phyloP scores from a whole-genome alignment of 2,329 filamentous ascomycete species.

The Fusarium graminum region DNA sequence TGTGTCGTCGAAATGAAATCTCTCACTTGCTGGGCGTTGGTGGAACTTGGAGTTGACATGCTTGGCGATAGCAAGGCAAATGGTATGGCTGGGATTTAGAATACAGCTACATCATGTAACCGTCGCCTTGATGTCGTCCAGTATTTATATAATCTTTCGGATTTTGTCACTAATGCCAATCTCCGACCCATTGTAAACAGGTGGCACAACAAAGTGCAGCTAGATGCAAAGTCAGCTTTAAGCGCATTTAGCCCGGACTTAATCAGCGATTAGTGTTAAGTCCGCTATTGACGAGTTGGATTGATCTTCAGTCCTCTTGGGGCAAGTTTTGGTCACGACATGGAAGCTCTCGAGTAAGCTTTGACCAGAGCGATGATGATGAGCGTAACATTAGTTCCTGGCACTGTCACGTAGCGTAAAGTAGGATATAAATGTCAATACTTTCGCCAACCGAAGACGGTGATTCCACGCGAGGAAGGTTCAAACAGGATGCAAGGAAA shows the following conservation, averaged over 20 bases:
- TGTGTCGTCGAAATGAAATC: conserved; percentile 2
- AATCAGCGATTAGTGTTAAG: background rate
- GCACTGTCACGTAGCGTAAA: too few relatives aligned
- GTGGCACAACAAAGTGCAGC: background rate
- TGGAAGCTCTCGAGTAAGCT: too few relatives aligned
- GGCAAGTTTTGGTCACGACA: too few relatives aligned
- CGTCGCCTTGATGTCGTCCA: accelerated
- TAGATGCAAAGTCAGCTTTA: background rate
- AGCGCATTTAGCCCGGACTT: background rate
- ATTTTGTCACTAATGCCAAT: background rate
- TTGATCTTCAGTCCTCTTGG: too few relatives aligned
- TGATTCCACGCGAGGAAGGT: too few relatives aligned
- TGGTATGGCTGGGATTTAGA: background rate
- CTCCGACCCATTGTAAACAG: background rate
- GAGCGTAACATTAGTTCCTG: too few relatives aligned
- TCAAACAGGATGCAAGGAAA: too few relatives aligned
- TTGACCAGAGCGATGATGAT: too few relatives aligned
- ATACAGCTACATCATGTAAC: background rate
- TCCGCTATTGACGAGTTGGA: background rate
- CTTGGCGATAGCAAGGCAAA: background rate
- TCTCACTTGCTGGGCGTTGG: conserved; percentile 8
- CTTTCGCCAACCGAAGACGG: too few relatives aligned
- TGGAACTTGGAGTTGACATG: conserved; percentile 1
- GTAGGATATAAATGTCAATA: too few relatives aligned
- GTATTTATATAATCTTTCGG: background rate